Base-by-base conservation (phyloP, 1,139 yeast genomes). In the Debaryomyces fabryi region DNA sequence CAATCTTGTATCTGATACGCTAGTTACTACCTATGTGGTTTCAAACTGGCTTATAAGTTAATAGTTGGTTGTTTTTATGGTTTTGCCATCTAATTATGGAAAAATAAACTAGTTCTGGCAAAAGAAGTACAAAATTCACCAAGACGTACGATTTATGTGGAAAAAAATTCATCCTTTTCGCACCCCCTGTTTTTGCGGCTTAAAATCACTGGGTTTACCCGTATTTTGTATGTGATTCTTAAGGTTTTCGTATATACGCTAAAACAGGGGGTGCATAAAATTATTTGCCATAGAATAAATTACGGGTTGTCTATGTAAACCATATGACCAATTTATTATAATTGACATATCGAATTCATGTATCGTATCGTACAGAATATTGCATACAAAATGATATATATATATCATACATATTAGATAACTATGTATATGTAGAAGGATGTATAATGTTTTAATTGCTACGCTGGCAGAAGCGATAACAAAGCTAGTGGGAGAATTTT, bases 121-220 rank as follows among this genome's bases (percentile, higher is more conserved):
- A 25, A n/a, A 32, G 20, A 20, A 32, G 20, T 30, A 29, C 33
- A 40, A 40, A 30, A 20, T 40, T 32, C 36, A 40, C 33, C 37
- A 27, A 39, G 34, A 39, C 34, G 36, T 30, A 40, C 43, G 20
- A 40, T 9, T 27, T 24, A 30, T 23, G 32, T 30, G 33, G 33
- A 40, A 40, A 39, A n/a, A 40, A 40, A 20, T 12, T 30, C 35
- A 24, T 21, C 7, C n/a, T n/a, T n/a, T n/a, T 40, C 30, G 43
- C 43, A 40, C 43, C 43, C 43, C 43, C 43, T 40, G 43, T 40
- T 40, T 30, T 25, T 40, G 43, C 43, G 43, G 27, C 43, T 29
- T 27, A 27, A 16, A 27, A 18, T 4, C 24, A 13, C 29, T 23
- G 33, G 37, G 16, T 30, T 29, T 39, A 15, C 29, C 43, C 43